phyloP scores from a whole-genome alignment of 2,329 filamentous ascomycete species.

The Elsinoe fawcettii region DNA sequence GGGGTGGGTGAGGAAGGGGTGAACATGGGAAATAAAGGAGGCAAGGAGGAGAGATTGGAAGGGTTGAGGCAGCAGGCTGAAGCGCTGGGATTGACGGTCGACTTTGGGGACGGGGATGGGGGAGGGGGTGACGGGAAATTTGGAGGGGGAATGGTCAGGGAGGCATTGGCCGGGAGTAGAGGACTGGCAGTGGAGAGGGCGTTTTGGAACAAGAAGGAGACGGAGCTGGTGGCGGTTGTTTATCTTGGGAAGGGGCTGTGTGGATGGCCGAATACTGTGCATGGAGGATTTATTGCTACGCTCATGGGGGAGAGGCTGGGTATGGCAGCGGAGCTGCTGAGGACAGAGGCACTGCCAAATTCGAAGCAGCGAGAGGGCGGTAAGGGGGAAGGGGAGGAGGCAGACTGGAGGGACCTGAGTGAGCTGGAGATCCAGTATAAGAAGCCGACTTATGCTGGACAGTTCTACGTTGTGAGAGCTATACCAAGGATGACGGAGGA shows the following conservation, averaged over 20 bases:
- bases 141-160: slow-evolving; percentile 21
- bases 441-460: slow-evolving; percentile 50
- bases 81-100: slow-evolving; percentile 8
- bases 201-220: slow-evolving; percentile 54
- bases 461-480: slow-evolving; percentile 57
- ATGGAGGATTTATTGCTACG: slow-evolving; percentile 63
- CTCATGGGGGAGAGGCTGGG: slow-evolving; percentile 62
- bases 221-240: slow-evolving; percentile 55
- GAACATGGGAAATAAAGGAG: slow-evolving; percentile 9
- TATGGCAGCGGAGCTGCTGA: slow-evolving; percentile 50
- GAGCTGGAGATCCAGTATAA: slow-evolving; percentile 51
- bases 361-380: not conserved
- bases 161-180: slow-evolving; percentile 32
- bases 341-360: not conserved
- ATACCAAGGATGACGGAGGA: slow-evolving; percentile 33
- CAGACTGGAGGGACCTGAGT: slow-evolving; percentile 26
- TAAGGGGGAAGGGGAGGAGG: not conserved
- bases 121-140: not conserved
- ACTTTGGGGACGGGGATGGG: not conserved
- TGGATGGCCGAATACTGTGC: slow-evolving; percentile 65
- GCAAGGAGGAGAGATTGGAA: slow-evolving; percentile 6
- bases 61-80: slow-evolving; percentile 14
- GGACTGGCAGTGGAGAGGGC: slow-evolving; percentile 48
- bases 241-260: slow-evolving; percentile 57
- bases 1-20: slow-evolving; percentile 9